Conservation (phyloP, 2,329 filamentous ascomycete species). For the Fusarium musae region DNA sequence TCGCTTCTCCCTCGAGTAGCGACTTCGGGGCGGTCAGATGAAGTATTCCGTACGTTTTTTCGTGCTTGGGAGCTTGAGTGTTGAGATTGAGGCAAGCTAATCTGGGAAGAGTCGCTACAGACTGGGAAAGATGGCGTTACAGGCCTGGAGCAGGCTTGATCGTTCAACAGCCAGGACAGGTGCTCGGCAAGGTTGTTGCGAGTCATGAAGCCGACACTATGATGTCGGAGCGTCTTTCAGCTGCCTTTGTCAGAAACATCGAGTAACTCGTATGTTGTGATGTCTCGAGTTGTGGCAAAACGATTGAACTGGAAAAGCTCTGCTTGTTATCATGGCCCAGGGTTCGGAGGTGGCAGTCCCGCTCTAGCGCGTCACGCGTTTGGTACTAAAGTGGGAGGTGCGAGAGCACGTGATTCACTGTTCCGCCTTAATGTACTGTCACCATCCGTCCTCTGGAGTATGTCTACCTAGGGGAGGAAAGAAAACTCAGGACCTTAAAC, state of each 20-base stretch:
- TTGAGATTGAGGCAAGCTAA: conserved; percentile 43
- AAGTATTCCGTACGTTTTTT: neutral
- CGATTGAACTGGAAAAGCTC: conserved; percentile 16
- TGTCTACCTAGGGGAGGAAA: neutral
- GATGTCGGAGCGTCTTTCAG: conserved; percentile 39
- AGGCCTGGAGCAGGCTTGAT: conserved; percentile 56
- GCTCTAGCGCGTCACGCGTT: conserved; percentile 47
- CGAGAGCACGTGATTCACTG: conserved; percentile 44
- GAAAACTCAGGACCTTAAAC: no score
- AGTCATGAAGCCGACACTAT: conserved; percentile 65
- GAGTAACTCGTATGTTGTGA: conserved; percentile 21
- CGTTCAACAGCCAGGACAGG: conserved; percentile 66
- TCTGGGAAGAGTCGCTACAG: conserved; percentile 42
- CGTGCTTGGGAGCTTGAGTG: conserved; percentile 12
- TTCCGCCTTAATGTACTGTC: neutral
- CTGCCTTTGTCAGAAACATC: conserved; percentile 41
- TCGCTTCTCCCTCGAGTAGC: neutral
- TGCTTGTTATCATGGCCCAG: conserved; percentile 41
- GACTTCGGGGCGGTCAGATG: conserved; percentile 7
- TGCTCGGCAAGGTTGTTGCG: conserved; percentile 69
- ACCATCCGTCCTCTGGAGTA: neutral
- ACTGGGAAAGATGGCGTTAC: conserved; percentile 53
- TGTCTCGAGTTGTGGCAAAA: conserved; percentile 13
- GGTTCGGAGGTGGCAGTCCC: conserved; percentile 20
- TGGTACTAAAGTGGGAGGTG: conserved; percentile 48